Percentiles rank a stretch among this genome's conserved stretches.
Conservation (phyloP, 1,284 basidiomycete genomes). For the Gomphus bonarii region DNA sequence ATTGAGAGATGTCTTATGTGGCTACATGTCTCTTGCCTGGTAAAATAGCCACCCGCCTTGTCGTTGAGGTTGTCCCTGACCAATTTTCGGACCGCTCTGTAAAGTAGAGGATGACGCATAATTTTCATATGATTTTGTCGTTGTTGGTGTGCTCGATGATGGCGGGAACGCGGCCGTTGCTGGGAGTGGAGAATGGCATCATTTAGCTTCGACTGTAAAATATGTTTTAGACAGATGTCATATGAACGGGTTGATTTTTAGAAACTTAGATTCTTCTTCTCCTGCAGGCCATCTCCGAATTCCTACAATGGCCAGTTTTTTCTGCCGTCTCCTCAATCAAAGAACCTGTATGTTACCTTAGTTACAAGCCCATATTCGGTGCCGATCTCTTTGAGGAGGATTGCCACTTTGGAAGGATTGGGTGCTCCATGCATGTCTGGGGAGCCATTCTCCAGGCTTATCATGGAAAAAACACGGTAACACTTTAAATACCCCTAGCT, state of each 20-base stretch:
- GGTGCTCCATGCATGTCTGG: slow-evolving; percentile 31
- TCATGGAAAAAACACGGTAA: too few relatives aligned
- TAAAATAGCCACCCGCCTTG: slow-evolving; percentile 15
- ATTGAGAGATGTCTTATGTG: too few relatives aligned
- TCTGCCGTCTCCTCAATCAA: too few relatives aligned
- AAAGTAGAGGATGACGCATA: slow-evolving; percentile 18
- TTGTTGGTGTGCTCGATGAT: slow-evolving; percentile 26
- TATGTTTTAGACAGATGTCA: neutral
- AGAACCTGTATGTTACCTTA: neutral
- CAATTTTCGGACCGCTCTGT: slow-evolving; percentile 14
- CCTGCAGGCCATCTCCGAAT: slow-evolving; percentile 1
- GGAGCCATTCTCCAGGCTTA: slow-evolving; percentile 4
- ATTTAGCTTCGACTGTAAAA: neutral
- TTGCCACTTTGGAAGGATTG: slow-evolving; percentile 54
- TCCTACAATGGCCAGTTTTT: neutral
- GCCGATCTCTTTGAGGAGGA: slow-evolving; percentile 56
- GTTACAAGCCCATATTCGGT: neutral
- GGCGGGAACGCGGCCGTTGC: slow-evolving; percentile 25
- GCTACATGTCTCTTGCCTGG: slow-evolving; percentile 10
- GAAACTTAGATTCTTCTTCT: neutral
- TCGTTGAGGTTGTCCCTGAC: too few relatives aligned
- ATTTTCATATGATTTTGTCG: slow-evolving; percentile 25
- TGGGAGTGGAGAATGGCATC: neutral
- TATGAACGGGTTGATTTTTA: slow-evolving; percentile 6
- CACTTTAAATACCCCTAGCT: too few relatives aligned